Percentiles rank a stretch among this genome's conserved stretches.
These are phyloP conservation scores for Picea sitchensis DNA, from an alignment of 75 land plant species.

Conservation along the genomic window DNA sequence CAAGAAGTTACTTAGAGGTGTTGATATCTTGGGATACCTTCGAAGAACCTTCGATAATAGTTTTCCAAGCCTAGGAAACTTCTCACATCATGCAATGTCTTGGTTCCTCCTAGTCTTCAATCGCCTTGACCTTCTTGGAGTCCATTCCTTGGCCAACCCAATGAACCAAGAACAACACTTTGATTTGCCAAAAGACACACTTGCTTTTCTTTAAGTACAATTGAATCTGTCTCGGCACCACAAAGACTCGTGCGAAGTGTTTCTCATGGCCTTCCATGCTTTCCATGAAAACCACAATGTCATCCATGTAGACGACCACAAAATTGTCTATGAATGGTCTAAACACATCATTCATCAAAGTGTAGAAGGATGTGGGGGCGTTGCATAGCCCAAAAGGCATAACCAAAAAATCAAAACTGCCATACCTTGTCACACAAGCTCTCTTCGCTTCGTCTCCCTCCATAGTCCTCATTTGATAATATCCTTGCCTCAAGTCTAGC, in stretches of 20 bases:
- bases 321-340: neutral
- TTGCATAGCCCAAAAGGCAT: constrained; percentile 14
- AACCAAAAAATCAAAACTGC: constrained; percentile 13
- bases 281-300: neutral
- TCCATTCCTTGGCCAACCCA: neutral
- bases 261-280: neutral
- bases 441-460: constrained; percentile 16
- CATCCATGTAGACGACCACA: constrained; percentile 4
- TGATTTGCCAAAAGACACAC: neutral
- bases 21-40: neutral
- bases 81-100: neutral
- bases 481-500: constrained; percentile 12
- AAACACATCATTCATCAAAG: constrained; percentile 8
- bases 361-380: neutral
- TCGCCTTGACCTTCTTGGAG: neutral
- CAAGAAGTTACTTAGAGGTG: too few species aligned
- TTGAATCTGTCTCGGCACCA: neutral
- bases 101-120: neutral
- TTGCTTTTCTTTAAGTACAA: neutral
- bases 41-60: neutral
- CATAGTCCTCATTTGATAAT: constrained; percentile 9
- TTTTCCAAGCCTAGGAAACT: neutral
- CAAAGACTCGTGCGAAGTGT: neutral
- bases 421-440: constrained; percentile 4
- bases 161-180: neutral